Evolutionary conservation across 2,329 filamentous ascomycete species (phyloP).

Genomic region (Diaporthe citrichinensis): DNA sequence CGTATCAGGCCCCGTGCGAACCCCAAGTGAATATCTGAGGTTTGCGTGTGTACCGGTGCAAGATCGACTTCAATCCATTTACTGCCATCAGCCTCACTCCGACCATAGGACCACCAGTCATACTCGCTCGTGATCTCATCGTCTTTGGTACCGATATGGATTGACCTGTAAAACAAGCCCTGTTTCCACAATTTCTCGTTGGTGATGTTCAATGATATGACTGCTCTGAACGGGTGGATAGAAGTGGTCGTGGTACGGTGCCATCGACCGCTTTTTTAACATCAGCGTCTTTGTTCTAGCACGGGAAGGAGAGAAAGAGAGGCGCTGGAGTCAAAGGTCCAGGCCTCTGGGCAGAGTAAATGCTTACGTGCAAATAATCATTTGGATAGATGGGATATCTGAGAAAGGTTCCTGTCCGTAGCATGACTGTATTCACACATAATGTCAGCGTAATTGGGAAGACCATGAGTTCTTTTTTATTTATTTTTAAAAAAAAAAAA

Average conservation of each 20-base stretch:
- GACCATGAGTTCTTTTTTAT: not conserved
- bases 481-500: too few species aligned
- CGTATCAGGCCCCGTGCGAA: not conserved
- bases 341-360: too few species aligned
- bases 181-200: conserved; percentile 13
- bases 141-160: conserved; percentile 12
- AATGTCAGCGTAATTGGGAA: not conserved
- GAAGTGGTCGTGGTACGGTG: not conserved
- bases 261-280: conserved; percentile 3
- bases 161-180: not conserved
- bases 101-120: conserved; percentile 6
- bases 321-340: too few species aligned
- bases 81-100: not conserved
- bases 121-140: not conserved
- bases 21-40: accelerated
- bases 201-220: not conserved
- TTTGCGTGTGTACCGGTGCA: not conserved
- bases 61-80: not conserved
- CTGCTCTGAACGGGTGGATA: not conserved
- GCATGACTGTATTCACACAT: not conserved
- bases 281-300: not conserved
- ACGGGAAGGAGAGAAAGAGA: too few species aligned
- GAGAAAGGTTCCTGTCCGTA: not conserved
- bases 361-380: conserved; percentile 7
- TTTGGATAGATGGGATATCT: not conserved